These are phyloP conservation scores for Geosmithia morbida DNA, from an alignment of 2,329 filamentous ascomycete species.

Conservation along the genomic window DNA sequence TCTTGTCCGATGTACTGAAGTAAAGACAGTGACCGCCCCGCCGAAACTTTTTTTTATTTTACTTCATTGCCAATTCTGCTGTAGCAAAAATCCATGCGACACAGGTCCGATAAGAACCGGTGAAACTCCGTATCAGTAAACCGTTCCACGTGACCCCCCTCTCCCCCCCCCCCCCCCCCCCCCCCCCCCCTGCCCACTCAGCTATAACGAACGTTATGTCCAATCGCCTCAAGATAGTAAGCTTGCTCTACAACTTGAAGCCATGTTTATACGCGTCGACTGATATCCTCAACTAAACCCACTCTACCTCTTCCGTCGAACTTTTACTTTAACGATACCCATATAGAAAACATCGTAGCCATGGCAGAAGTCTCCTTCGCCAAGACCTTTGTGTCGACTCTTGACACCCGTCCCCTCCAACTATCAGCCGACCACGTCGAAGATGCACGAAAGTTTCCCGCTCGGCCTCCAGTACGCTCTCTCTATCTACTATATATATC, in stretches of 20 bases:
- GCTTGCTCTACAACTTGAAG: no score
- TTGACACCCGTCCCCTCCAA: conserved; percentile 68
- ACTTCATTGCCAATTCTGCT: background rate
- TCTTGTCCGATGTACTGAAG: background rate
- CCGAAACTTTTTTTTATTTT: conserved; percentile 25
- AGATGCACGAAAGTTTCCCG: conserved; percentile 65
- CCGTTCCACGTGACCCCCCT: conserved; percentile 10
- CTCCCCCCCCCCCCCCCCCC: background rate
- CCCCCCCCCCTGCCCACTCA: background rate
- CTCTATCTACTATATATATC: no score
- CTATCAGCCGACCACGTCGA: conserved; percentile 83
- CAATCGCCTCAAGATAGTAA: background rate
- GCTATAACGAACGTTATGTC: background rate
- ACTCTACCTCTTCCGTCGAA: no score
- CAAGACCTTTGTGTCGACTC: conserved; percentile 63
- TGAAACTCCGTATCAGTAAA: conserved; percentile 15
- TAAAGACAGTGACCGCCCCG: conserved; percentile 11
- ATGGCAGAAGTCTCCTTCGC: conserved; percentile 83
- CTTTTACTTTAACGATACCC: background rate
- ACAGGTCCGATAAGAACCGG: conserved; percentile 16
- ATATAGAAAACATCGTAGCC: conserved; percentile 4
- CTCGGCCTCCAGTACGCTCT: conserved; percentile 67
- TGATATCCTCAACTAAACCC: background rate
- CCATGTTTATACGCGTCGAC: no score
- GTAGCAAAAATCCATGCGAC: conserved; percentile 5